Base-by-base conservation (phyloP, 2,329 filamentous ascomycete species). In the Fusarium musae region DNA sequence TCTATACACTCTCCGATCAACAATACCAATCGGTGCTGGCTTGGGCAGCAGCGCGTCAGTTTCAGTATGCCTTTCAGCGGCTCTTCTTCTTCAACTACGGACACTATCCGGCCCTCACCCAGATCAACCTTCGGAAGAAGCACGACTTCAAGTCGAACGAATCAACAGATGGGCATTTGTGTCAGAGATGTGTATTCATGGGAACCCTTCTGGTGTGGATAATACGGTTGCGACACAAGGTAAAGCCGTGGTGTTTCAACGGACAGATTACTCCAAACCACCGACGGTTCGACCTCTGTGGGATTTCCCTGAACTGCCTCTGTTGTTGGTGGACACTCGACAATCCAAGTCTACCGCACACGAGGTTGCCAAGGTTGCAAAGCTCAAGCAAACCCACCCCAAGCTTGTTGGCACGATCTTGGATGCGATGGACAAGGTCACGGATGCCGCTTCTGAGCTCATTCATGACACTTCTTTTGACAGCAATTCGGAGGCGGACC, bases 81-180 rank as follows among this genome's bases (percentile, higher is more conserved):
- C 96, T 2, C 87, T 99, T 21, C 88, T 98, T 17, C 86, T 97
- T 62, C 96, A 98, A 82, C 92, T 97, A 72, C 92, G 95, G 58
- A 94, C 95, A 6, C 87, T 99, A 10, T 93, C 94, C 3, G 95
- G 95, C 0, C 96, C 96, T 3, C 96, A 98, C 80, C 93, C 93
- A 1, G 96, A 98, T 78, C 96, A 98, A 82, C 94, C 95, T 8
- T 84, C 91, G 2, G 91, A 94, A 61, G 96, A 99, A 83, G 94
- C 94, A n/a, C 91, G 93, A 67, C 83, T 95, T 47, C 96, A 99
- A 80, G 89, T 98, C 36, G 95, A 98, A 84, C 91, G 96, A 72
- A 98, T 99, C 84, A 99, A 99, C 82, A 90, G 93, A 70, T 99
- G 97, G 96, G 95, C 96, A 0, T 98, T 98, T 82, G 96, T 99